Evolutionary conservation across 768 basidiomycete genomes (phyloP).

Genomic region (Boletales sp.): DNA sequence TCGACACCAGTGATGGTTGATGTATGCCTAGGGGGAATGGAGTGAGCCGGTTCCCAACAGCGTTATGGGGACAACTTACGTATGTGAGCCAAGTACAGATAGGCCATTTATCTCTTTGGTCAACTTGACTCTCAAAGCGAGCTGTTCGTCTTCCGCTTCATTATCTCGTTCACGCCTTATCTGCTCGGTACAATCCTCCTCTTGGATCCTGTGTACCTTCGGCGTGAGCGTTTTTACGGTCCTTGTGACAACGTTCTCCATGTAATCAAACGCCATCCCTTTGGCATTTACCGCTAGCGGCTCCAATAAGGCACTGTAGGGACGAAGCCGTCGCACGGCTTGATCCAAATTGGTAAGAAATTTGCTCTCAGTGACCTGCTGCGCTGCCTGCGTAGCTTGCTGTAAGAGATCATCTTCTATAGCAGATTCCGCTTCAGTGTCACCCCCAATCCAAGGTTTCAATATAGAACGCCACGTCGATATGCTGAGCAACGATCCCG

Average conservation of each 20-base stretch:
- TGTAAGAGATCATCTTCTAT: conserved; percentile 4
- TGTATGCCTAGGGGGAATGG: conserved; percentile 7
- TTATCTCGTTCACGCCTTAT: conserved; percentile 1
- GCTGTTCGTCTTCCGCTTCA: conserved; percentile 6
- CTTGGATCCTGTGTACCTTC: conserved; percentile 8
- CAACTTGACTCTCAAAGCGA: conserved; percentile 10
- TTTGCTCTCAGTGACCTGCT: conserved; percentile 8
- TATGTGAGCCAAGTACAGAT: conserved; percentile 1
- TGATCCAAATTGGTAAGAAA: conserved; percentile 11
- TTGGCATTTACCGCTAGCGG: not conserved
- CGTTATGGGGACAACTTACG: conserved; percentile 5
- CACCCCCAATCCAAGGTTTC: no score
- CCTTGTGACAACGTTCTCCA: not conserved
- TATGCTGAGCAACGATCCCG: fast-evolving
- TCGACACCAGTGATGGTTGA: not conserved
- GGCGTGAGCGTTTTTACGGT: conserved; percentile 8
- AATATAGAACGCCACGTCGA: not conserved
- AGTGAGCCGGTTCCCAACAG: not conserved
- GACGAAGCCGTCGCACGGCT: not conserved
- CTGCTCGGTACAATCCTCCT: not conserved
- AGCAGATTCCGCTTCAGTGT: no score
- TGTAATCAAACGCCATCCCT: not conserved
- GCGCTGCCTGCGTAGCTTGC: not conserved
- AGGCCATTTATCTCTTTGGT: conserved; percentile 17
- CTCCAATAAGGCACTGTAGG: not conserved